Evolutionary conservation across 768 basidiomycete genomes (phyloP), one percentile per base, ranked within the genome.

Genomic region (Kwoniella sp.): DNA sequence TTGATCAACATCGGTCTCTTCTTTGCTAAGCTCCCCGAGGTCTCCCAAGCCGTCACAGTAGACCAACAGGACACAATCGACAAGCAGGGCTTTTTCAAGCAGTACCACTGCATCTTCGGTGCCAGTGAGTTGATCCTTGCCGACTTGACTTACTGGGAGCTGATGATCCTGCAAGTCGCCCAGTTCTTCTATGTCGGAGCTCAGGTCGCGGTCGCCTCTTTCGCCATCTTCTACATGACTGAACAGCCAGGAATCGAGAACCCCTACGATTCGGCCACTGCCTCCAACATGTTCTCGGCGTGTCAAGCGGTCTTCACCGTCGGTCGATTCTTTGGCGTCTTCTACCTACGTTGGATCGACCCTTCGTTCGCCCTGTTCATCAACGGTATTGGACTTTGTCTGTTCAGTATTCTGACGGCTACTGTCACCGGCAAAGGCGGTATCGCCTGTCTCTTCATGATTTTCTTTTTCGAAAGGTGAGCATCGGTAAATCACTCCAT

Each of bases 21-120:
- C 39, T 62, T 59, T 26, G 57, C 57, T 17, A 57, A 55, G 41
- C 59, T 73, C 15, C 71, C 71, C 26, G 68, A 73, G 50, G 63
- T 73, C 40, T 37, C 45, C 2, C 63, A 67, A 32, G 58, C 57
- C 2, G 40, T 50, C 31, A 53, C 62, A 15, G 52, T 49, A 12
- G 59, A 50, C 25, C 39, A 28, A 9, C 10, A 57, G 31, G 41
- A 50, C 14, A 48, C 26, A 12, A 46, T 42, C 3, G 36, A 26
- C 19, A 19, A 48, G 10, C 45, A 41, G 37, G 60, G 65, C 20
- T 51, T 63, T 38, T 31, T 50, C 22, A 60, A 47, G 43, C 49
- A 57, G 47, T 53, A 46, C 22, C 63, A 59, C 32, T 46, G 45
- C 6, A 23, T 67, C 33, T 59, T 65, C 37, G 69, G 69, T n/a